Evolutionary conservation across 192 early-diverging fungal genomes (phyloP).

Genomic region (Linnemannia zychae): DNA sequence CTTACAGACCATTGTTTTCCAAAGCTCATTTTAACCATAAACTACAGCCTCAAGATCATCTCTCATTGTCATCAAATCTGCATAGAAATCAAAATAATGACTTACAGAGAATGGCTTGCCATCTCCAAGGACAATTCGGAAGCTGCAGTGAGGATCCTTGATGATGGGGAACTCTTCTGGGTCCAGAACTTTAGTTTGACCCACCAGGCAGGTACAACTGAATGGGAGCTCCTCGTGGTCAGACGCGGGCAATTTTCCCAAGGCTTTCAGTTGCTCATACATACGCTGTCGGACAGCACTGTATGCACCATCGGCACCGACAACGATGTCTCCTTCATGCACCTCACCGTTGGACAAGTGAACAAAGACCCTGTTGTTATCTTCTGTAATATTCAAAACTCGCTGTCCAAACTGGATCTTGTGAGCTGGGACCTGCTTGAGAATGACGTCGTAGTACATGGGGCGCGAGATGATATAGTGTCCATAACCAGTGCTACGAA

Average conservation of each 20-base stretch:
- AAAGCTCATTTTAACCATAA: no score
- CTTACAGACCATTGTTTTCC: no score
- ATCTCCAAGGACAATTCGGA: background rate
- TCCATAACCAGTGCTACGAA: background rate
- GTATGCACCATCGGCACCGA: slow-evolving; percentile 49
- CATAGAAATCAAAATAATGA: no score
- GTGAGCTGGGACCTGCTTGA: background rate
- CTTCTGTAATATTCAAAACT: background rate
- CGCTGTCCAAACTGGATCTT: slow-evolving; percentile 29
- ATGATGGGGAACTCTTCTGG: slow-evolving; percentile 7
- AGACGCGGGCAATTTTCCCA: background rate
- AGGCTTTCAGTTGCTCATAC: background rate
- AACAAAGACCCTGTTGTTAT: slow-evolving; percentile 25
- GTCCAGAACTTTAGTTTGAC: slow-evolving; percentile 8
- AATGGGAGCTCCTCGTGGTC: slow-evolving; percentile 5
- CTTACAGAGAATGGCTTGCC: slow-evolving; percentile 30
- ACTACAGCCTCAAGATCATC: no score
- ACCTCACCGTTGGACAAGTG: slow-evolving; percentile 7
- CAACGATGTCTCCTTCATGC: slow-evolving; percentile 29
- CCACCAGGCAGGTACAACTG: slow-evolving; percentile 8
- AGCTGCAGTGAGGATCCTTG: background rate
- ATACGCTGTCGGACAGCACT: slow-evolving; percentile 24
- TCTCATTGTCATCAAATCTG: no score
- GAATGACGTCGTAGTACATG: background rate
- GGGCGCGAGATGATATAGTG: slow-evolving; percentile 2